A percentile compares a stretch with the other conserved stretches of the same genome.
These are phyloP conservation scores for Mycena capillaripes DNA, from an alignment of 768 basidiomycete species.

Conservation along the genomic window DNA sequence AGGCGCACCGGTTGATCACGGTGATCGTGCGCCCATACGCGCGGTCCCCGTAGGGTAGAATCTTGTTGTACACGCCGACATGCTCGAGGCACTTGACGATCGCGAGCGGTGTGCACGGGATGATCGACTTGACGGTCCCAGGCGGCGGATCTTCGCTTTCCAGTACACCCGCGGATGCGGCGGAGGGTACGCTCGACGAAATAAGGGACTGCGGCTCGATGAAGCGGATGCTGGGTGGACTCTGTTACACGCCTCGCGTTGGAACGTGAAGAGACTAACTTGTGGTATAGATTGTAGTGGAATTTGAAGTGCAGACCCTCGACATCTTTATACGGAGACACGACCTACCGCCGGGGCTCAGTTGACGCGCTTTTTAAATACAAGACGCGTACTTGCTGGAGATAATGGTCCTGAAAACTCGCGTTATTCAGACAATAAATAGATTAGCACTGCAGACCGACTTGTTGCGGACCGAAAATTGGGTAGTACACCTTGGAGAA, in stretches of 20 bases:
- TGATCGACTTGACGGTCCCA: slow-evolving; percentile 94
- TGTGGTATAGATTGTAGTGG: slow-evolving; percentile 94
- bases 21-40: slow-evolving; percentile 95
- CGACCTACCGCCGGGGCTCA: slow-evolving; percentile 67
- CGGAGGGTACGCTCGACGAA: slow-evolving; percentile 58
- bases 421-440: slow-evolving; percentile 22
- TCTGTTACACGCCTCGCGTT: not conserved
- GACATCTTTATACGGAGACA: slow-evolving; percentile 97
- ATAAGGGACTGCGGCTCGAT: slow-evolving; percentile 83
- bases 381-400: slow-evolving; percentile 82
- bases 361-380: slow-evolving; percentile 9
- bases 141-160: slow-evolving; percentile 77
- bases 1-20: slow-evolving; percentile 87
- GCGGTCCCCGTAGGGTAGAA: slow-evolving; percentile 94
- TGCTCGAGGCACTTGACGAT: slow-evolving; percentile 96
- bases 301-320: slow-evolving; percentile 98
- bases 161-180: slow-evolving; percentile 49
- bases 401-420: slow-evolving; percentile 85
- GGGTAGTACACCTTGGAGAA: slow-evolving; percentile 91
- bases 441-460: slow-evolving; percentile 50
- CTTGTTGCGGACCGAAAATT: slow-evolving; percentile 92
- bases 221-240: slow-evolving; percentile 85
- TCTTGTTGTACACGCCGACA: slow-evolving; percentile 92
- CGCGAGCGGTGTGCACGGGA: slow-evolving; percentile 97
- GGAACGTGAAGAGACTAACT: slow-evolving; percentile 62